A percentile compares a stretch with the other conserved stretches of the same genome.
phyloP scores from a whole-genome alignment of 805 yeast genomes.

The Candida vartiovaarae region DNA sequence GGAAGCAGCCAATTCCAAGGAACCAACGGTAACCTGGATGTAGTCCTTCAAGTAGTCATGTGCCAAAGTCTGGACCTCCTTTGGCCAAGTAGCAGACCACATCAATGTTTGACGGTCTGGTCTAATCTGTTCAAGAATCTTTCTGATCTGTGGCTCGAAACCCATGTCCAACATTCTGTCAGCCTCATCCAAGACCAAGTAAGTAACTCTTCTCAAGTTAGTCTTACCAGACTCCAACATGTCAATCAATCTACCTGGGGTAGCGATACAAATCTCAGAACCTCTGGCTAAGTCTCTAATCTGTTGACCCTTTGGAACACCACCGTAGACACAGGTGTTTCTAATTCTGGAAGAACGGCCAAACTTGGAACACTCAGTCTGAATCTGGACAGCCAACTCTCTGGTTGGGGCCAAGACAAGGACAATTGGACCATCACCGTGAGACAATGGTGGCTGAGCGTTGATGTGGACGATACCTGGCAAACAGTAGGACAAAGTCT shows the following conservation, averaged over 20 bases:
- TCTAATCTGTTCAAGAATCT: constrained; percentile 95
- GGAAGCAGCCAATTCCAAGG: constrained; percentile 91
- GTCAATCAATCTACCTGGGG: constrained; percentile 98
- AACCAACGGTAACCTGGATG: constrained; percentile 95
- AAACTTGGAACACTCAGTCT: constrained; percentile 91
- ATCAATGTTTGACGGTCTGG: constrained; percentile 98
- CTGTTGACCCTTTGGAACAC: constrained; percentile 98
- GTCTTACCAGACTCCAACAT: constrained; percentile 95
- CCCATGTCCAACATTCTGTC: constrained; percentile 99
- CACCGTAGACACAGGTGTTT: constrained; percentile 98
- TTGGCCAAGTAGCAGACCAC: constrained; percentile 99
- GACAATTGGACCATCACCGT: constrained; percentile 97
- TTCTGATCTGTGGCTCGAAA: constrained; percentile 98
- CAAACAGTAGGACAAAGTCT: constrained; percentile 92
- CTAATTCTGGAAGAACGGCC: constrained; percentile 88
- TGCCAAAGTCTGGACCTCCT: constrained; percentile 90
- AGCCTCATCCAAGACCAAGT: constrained; percentile 96
- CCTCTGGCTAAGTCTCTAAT: constrained; percentile 94
- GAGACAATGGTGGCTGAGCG: constrained; percentile 89
- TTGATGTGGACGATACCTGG: constrained; percentile 97
- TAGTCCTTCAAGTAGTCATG: constrained; percentile 87
- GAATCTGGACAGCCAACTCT: constrained; percentile 97
- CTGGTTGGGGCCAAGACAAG: constrained; percentile 96
- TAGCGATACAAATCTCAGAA: constrained; percentile 92
- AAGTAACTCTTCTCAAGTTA: constrained; percentile 91